A percentile compares a stretch with the other conserved stretches of the same genome.
Evolutionary conservation across 1,284 basidiomycete species (phyloP).

Genomic region (Sphaerobolus stellatus): DNA sequence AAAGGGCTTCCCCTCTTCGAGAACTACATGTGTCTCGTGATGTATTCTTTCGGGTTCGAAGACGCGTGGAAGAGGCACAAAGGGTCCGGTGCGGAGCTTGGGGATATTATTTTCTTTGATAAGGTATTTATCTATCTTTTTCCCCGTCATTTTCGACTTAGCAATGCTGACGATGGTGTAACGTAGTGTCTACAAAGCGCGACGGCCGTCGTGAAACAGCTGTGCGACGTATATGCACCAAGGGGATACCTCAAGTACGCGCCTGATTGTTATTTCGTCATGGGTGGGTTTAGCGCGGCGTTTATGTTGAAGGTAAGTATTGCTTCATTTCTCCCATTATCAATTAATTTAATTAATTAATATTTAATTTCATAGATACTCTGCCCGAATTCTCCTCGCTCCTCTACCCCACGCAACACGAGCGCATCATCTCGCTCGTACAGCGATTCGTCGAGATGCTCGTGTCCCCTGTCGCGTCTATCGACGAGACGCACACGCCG

Average conservation of each 20-base stretch:
- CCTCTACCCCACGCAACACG: constrained; percentile 11
- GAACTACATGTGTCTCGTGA: constrained; percentile 20
- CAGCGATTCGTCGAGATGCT: constrained; percentile 15
- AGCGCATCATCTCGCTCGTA: constrained; percentile 15
- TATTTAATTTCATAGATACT: constrained; percentile 11
- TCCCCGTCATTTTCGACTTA: too few relatives aligned
- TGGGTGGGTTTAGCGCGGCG: constrained; percentile 33
- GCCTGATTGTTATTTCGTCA: constrained; percentile 34
- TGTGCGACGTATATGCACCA: constrained; percentile 14
- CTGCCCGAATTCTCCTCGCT: constrained; percentile 17
- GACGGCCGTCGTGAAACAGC: constrained; percentile 16
- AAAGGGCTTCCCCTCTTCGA: constrained; percentile 11
- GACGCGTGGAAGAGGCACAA: constrained; percentile 16
- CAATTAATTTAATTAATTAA: background rate
- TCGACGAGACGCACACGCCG: constrained; percentile 20
- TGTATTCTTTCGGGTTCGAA: constrained; percentile 20
- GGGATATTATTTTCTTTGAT: too few relatives aligned
- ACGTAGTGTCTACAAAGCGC: constrained; percentile 18
- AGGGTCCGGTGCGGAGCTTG: background rate
- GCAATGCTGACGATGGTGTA: too few relatives aligned
- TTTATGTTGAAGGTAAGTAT: constrained; percentile 20
- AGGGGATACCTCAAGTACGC: constrained; percentile 29
- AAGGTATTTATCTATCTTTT: too few relatives aligned
- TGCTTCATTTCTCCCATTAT: background rate
- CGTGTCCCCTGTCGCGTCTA: constrained; percentile 9